Percentiles rank a stretch among this genome's conserved stretches.
phyloP scores from a whole-genome alignment of 208 protist species.

The Trypanosoma theileri region DNA sequence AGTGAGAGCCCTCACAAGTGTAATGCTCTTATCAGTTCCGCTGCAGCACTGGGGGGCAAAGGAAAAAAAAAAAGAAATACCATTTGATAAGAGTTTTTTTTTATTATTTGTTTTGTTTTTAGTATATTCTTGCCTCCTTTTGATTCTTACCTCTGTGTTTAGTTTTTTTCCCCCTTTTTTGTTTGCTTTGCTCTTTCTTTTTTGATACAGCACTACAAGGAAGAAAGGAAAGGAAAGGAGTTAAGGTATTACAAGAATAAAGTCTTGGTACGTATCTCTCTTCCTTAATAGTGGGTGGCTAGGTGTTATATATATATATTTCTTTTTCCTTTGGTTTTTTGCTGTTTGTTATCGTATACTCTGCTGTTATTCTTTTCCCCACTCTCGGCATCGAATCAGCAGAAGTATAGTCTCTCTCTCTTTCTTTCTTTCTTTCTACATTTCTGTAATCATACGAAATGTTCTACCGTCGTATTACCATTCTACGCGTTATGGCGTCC shows the following conservation, averaged over 20 bases:
- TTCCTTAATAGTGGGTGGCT: background rate
- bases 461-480: slow-evolving; percentile 16
- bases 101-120: background rate
- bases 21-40: background rate
- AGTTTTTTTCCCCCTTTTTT: background rate
- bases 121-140: background rate
- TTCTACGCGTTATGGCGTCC: slow-evolving; percentile 20
- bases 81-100: background rate
- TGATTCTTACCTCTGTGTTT: background rate
- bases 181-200: background rate
- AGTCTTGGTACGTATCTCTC: background rate
- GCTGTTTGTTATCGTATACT: slow-evolving; percentile 12
- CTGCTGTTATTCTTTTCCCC: slow-evolving; percentile 17
- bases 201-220: background rate
- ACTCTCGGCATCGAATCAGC: too few species aligned
- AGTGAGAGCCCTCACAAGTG: background rate
- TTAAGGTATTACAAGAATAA: too few species aligned
- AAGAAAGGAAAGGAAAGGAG: background rate
- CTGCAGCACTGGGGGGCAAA: background rate
- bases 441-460: slow-evolving; percentile 12
- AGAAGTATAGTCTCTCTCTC: too few species aligned
- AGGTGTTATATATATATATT: background rate
- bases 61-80: background rate
- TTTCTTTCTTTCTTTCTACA: slow-evolving; percentile 11
- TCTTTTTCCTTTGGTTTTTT: slow-evolving; percentile 4